Evolutionary conservation across 2,329 filamentous ascomycete genomes (phyloP).

Genomic region (Aspergillus fructus): DNA sequence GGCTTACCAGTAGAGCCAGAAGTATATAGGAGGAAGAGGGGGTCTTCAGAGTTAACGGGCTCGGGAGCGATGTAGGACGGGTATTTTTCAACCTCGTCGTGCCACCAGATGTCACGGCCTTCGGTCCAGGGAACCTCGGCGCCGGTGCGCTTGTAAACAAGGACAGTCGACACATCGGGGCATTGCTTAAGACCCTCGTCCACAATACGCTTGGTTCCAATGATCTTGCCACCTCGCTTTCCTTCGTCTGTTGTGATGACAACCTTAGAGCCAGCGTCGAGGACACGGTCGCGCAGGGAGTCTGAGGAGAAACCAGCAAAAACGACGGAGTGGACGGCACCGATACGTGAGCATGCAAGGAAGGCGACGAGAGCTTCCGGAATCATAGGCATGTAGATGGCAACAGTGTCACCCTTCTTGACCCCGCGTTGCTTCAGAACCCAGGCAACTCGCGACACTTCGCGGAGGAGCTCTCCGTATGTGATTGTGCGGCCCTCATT

Average conservation of each 20-base stretch:
- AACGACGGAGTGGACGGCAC: constrained; percentile 93
- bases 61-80: constrained; percentile 88
- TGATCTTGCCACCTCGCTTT: constrained; percentile 94
- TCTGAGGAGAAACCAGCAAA: constrained; percentile 98
- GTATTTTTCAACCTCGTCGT: constrained; percentile 97
- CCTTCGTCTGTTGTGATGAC: constrained; percentile 98
- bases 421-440: constrained; percentile 94
- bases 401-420: constrained; percentile 94
- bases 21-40: constrained; percentile 95
- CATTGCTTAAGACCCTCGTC: constrained; percentile 97
- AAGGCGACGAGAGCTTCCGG: constrained; percentile 91
- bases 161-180: constrained; percentile 77
- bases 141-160: constrained; percentile 95
- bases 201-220: constrained; percentile 98
- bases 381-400: constrained; percentile 98
- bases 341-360: constrained; percentile 86
- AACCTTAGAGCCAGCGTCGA: constrained; percentile 86
- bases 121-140: constrained; percentile 87
- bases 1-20: constrained; percentile 98
- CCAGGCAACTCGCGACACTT: constrained; percentile 85
- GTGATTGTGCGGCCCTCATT: constrained; percentile 84
- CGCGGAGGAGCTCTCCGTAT: constrained; percentile 86
- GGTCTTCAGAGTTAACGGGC: constrained; percentile 88
- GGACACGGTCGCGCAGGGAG: constrained; percentile 89
- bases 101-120: constrained; percentile 95